phyloP scores from a whole-genome alignment of 768 basidiomycete species.

The Phanerodontia chrysosporium region DNA sequence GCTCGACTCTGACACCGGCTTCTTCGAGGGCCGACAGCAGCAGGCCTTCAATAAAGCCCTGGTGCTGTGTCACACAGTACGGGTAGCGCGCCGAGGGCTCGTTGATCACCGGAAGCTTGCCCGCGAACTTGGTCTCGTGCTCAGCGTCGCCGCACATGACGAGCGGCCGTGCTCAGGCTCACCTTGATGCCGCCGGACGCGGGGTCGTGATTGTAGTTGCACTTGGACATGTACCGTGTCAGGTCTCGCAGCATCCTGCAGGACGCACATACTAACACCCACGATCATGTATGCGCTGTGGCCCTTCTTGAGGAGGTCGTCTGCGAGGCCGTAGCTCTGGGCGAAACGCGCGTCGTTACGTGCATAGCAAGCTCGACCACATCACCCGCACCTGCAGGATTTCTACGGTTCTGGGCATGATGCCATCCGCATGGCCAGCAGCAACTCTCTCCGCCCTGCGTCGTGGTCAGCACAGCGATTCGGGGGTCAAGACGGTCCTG shows the following conservation, averaged over 20 bases:
- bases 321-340: constrained; percentile 74
- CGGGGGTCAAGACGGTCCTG: not conserved
- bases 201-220: constrained; percentile 58
- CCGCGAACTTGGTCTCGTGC: not conserved
- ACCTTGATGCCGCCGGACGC: constrained; percentile 22
- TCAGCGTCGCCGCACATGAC: not conserved
- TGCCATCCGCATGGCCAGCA: constrained; percentile 52
- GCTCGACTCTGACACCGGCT: constrained; percentile 43
- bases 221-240: constrained; percentile 76
- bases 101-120: not conserved
- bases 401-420: constrained; percentile 51
- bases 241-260: too few relatives aligned
- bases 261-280: too few relatives aligned
- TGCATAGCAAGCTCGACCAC: too few relatives aligned
- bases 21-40: constrained; percentile 51
- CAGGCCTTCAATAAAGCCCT: constrained; percentile 58
- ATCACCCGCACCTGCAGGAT: constrained; percentile 36
- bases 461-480: constrained; percentile 1
- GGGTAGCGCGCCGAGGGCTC: constrained; percentile 30
- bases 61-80: constrained; percentile 28
- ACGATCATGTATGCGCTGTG: constrained; percentile 69
- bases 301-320: constrained; percentile 55
- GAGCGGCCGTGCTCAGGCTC: too few relatives aligned
- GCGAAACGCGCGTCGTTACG: too few relatives aligned
- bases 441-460: constrained; percentile 32